A percentile compares a stretch with the other conserved stretches of the same genome.
Evolutionary conservation across 768 basidiomycete genomes (phyloP).

Genomic region (Rhodosporidiobolus odoratus): DNA sequence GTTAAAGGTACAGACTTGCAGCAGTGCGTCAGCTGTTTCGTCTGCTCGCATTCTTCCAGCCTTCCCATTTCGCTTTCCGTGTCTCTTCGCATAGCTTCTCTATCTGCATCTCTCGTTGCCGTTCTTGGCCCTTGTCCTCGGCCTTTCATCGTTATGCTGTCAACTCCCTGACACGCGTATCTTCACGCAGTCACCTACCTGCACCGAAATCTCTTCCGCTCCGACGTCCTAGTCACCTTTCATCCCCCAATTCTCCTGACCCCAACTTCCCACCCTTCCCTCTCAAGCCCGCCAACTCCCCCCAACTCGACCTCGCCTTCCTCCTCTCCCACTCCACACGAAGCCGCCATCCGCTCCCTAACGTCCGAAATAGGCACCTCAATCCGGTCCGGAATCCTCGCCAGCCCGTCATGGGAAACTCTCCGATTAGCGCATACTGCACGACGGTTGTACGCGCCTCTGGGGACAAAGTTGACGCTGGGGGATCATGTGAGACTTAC

Average conservation of each 20-base stretch:
- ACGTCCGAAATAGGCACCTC: slow-evolving; percentile 62
- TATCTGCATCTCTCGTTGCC: neutral
- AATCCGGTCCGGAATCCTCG: slow-evolving; percentile 71
- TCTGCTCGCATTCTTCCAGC: slow-evolving; percentile 63
- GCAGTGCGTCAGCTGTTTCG: slow-evolving; percentile 47
- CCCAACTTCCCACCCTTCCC: slow-evolving; percentile 25
- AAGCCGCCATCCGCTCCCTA: slow-evolving; percentile 54
- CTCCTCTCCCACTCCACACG: slow-evolving; percentile 45
- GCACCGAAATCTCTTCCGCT: slow-evolving; percentile 80
- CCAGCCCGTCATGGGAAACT: slow-evolving; percentile 77
- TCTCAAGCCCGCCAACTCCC: too few species aligned
- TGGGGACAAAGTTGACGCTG: slow-evolving; percentile 78
- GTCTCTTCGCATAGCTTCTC: neutral
- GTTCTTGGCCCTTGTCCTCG: too few species aligned
- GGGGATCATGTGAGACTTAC: slow-evolving; percentile 77
- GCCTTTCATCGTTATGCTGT: slow-evolving; percentile 24
- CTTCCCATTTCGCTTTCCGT: slow-evolving; percentile 44
- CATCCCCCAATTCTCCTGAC: slow-evolving; percentile 43
- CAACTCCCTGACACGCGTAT: slow-evolving; percentile 16
- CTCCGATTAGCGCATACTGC: slow-evolving; percentile 71
- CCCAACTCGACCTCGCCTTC: neutral
- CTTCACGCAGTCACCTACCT: slow-evolving; percentile 47
- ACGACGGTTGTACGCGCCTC: slow-evolving; percentile 72
- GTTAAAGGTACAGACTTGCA: slow-evolving; percentile 67
- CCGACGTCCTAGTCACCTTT: slow-evolving; percentile 71